Base-by-base conservation (phyloP, 2,329 filamentous ascomycete species). In the Diaporthe vaccinii region DNA sequence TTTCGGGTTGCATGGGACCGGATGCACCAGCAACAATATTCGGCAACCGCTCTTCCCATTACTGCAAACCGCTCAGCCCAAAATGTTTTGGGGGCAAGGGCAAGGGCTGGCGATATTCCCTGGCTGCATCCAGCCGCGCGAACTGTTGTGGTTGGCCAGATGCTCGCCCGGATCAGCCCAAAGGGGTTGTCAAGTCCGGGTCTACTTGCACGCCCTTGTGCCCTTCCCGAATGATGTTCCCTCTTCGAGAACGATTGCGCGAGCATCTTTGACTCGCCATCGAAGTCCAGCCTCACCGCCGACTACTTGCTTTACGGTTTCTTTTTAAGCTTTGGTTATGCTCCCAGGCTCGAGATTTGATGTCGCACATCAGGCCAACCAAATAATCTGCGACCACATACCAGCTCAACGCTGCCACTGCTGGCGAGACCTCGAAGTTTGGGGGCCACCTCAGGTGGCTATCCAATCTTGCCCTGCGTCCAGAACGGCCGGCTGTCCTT, bases 61-160 rank as follows among this genome's bases (percentile, higher is more conserved):
- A 53, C 28, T 41, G 65, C 65, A 31, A 69, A 72, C 20, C 44
- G 20, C 70, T 62, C 70, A 62, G 57, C 70, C 70, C 53, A 41
- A 28, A 53, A 72, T 62, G n/a, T 55, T 69, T 53, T 62, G 70
- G 70, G 70, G 70, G 57, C 70, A 59, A 72, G 57, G 65, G 61
- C 61, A 49, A 65, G 41, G 61, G 65, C 65, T 55, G 65, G 65
- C 34, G 49, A 69, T 41, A 39, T 20, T 69, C 65, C 62, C 65
- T 69, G n/a, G 58, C 57, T 72, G 57, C 57, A 72, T 31, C 31
- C 22, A 72, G 57, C 58, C 57, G 65, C 31, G 15, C 31, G 34
- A 31, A 49, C 44, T 25, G 12, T n/a, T n/a, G 36, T 62, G 70
- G 70, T 72, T 62, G 70, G 57, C 57, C 70, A 62, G 70, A 17